Conservation (phyloP, 257 asterid species). For the Jacaranda mimosifolia region DNA sequence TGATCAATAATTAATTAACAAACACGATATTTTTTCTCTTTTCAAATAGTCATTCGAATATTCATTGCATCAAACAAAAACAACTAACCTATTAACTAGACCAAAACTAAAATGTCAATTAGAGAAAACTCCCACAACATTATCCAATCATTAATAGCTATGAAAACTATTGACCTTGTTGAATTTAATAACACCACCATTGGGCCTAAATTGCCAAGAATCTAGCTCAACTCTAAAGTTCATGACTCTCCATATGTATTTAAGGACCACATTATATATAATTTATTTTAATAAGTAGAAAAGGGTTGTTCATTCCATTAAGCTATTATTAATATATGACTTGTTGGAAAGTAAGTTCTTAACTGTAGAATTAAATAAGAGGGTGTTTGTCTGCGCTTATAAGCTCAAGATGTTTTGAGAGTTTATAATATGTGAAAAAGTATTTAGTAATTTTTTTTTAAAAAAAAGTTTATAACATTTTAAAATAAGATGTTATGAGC, state of each 20-base stretch:
- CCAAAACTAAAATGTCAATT: not conserved
- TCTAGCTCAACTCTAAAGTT: constrained; percentile 38
- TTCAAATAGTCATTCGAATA: no score
- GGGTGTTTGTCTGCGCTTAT: no score
- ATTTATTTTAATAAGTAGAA: not conserved
- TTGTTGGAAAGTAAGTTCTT: constrained; percentile 26
- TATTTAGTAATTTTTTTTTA: no score
- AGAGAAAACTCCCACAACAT: not conserved
- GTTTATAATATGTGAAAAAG: no score
- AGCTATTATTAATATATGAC: constrained; percentile 7
- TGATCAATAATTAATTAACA: no score
- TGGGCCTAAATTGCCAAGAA: constrained; percentile 44
- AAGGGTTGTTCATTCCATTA: constrained; percentile 33
- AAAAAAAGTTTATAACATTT: no score
- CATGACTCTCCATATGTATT: constrained; percentile 26
- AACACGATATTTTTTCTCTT: no score
- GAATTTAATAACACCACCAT: constrained; percentile 14
- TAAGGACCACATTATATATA: constrained; percentile 4
- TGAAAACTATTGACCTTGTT: constrained; percentile 41
- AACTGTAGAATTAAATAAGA: constrained; percentile 7
- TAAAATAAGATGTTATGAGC: no score
- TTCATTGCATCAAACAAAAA: no score
- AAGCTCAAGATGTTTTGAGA: no score
- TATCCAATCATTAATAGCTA: constrained; percentile 13
- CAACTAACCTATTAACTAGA: not conserved